Base-by-base conservation (phyloP, 2,329 filamentous ascomycete genomes). In the Alternaria triticina region DNA sequence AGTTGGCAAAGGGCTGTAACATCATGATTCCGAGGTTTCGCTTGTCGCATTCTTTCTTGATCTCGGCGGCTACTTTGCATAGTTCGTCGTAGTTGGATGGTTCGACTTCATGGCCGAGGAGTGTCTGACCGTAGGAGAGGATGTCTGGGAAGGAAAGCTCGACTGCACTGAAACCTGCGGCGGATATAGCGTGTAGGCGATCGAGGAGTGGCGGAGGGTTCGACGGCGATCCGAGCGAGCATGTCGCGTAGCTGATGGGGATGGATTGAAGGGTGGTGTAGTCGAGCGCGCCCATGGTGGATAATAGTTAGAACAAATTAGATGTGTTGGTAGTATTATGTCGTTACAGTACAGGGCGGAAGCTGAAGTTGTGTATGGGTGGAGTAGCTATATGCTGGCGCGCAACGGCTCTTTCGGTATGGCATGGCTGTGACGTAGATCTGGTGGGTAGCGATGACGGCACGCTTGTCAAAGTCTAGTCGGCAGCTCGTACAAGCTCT, bases 71-170 rank as follows among this genome's bases (percentile, higher is more conserved):
- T 1, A 89, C 85, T 2, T 81, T 78, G 58, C 83, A 83, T 1
- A 94, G 82, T 4, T 84, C 79, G 17, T 85, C 80, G 69, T 89
- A 93, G 73, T 92, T 86, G 46, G 88, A 82, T 0, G 86, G 81
- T 1, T 81, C 79, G 10, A 91, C 82, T 5, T 86, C 78, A 15
- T 83, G 79, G 30, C 83, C 80, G 13, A 85, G 81, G 5, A 87
- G 77, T 4, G 84, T 78, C 5, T 81, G 82, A 5, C 88, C 90
- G 69, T 91, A 92, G 6, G 85, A 80, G 11, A 90, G 77, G 3
- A 95, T 86, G 69, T 94, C 91, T 0, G 90, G 89, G 81, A 94
- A 92, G 1, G 89, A 89, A 8, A 94, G 86, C 78, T 94, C 92
- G 62, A 94, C 89, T 13, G 85, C 90, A 11, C 84, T 80, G 76